These are phyloP conservation scores for Plectosphaerella cucumerina DNA, from an alignment of 2,329 filamentous ascomycete genomes.

Conservation along the genomic window DNA sequence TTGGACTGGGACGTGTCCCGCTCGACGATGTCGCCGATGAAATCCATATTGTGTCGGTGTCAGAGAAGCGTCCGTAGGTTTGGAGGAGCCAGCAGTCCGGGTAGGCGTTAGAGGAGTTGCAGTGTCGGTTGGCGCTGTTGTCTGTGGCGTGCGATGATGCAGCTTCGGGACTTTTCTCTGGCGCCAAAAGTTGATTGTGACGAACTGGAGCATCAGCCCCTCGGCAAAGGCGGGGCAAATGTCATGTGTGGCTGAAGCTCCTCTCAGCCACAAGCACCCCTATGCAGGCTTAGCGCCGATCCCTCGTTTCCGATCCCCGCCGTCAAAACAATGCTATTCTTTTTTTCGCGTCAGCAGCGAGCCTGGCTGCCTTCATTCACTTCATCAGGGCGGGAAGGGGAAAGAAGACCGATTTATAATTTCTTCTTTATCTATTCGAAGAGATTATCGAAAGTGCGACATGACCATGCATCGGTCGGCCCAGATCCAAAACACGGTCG, in stretches of 20 bases:
- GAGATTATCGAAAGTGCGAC: too few species aligned
- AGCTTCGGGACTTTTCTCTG: background rate
- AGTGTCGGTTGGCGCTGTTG: background rate
- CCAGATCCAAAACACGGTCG: too few species aligned
- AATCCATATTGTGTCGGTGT: conserved; percentile 10
- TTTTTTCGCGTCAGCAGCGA: background rate
- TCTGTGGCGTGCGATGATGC: too few species aligned
- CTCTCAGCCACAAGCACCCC: background rate
- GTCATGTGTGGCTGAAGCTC: background rate
- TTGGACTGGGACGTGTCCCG: conserved; percentile 56
- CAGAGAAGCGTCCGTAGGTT: background rate
- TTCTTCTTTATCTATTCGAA: too few species aligned
- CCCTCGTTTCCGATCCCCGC: background rate
- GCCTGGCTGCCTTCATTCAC: too few species aligned
- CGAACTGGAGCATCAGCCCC: background rate
- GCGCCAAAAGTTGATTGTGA: background rate
- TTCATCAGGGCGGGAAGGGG: too few species aligned
- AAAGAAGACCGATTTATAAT: too few species aligned
- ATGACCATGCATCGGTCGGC: too few species aligned
- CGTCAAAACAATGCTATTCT: background rate
- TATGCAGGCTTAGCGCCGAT: background rate
- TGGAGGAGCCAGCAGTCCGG: background rate
- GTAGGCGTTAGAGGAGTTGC: background rate
- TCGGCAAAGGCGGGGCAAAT: too few species aligned
- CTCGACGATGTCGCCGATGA: conserved; percentile 77